These are phyloP conservation scores for Eucommia ulmoides DNA, from an alignment of 257 asterid species.

Conservation along the genomic window DNA sequence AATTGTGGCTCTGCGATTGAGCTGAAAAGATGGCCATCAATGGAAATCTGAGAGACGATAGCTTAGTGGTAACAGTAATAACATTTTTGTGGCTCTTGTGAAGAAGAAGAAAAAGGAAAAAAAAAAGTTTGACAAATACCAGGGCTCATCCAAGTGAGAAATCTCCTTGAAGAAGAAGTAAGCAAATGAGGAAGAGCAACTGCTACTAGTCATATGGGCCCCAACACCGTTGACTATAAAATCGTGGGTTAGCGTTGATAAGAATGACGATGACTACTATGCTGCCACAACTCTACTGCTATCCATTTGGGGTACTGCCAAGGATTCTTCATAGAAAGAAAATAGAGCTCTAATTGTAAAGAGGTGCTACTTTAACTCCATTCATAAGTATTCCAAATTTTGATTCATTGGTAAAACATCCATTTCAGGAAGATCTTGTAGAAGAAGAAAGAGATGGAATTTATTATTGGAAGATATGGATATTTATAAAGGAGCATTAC, in stretches of 20 bases:
- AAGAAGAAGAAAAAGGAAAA: background rate
- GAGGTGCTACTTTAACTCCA: no score
- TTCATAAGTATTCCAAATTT: no score
- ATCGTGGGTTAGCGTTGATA: slow-evolving; percentile 1
- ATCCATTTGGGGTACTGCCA: background rate
- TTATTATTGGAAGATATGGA: no score
- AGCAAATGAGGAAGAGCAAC: background rate
- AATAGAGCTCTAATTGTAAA: background rate
- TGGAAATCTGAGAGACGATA: background rate
- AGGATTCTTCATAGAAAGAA: background rate
- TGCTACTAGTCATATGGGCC: background rate
- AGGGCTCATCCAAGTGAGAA: background rate
- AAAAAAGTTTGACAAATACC: no score
- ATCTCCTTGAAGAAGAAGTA: background rate
- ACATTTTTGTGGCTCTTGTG: background rate
- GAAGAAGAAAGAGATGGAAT: no score
- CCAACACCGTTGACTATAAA: background rate
- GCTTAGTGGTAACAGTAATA: background rate
- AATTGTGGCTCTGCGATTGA: no score
- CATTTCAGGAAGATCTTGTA: no score
- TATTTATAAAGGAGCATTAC: no score
- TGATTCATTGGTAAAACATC: no score
- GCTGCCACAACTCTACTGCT: background rate
- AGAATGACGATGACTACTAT: slow-evolving; percentile 1
- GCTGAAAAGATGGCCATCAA: background rate